These are phyloP conservation scores for Chalara sp. DNA, from an alignment of 2,329 filamentous ascomycete genomes.

Conservation along the genomic window DNA sequence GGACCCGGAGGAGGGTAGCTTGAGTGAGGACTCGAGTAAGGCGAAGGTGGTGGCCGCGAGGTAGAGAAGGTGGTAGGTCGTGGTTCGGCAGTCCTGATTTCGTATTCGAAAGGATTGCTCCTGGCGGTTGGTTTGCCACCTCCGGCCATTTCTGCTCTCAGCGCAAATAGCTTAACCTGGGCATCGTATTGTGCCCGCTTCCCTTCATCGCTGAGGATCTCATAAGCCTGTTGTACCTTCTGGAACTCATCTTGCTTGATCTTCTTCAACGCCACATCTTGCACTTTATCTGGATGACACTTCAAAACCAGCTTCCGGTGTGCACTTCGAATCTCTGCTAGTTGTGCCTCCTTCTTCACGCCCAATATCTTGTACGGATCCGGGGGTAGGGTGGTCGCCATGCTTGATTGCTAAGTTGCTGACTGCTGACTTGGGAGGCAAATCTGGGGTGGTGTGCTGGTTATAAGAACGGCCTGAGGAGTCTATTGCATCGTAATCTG, in stretches of 20 bases:
- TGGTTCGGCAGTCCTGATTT: constrained; percentile 44
- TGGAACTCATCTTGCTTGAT: constrained; percentile 85
- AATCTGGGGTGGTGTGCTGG: background rate
- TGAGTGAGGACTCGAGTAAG: constrained; percentile 15
- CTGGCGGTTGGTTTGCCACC: constrained; percentile 29
- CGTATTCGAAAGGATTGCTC: constrained; percentile 35
- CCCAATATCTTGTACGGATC: constrained; percentile 79
- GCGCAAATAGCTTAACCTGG: constrained; percentile 57
- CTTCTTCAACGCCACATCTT: constrained; percentile 59
- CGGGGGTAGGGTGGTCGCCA: constrained; percentile 10
- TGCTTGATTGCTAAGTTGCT: background rate
- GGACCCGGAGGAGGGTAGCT: background rate
- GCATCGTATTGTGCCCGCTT: constrained; percentile 74
- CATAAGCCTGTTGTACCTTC: constrained; percentile 86
- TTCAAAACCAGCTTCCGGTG: constrained; percentile 83
- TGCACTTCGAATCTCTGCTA: constrained; percentile 66
- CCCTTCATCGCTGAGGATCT: constrained; percentile 73
- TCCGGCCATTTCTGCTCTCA: constrained; percentile 43
- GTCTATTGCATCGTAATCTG: background rate
- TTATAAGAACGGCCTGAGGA: background rate
- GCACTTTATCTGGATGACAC: constrained; percentile 87
- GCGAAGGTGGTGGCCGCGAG: constrained; percentile 17
- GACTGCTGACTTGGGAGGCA: background rate
- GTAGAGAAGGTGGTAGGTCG: constrained; percentile 32
- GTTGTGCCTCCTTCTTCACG: constrained; percentile 63